phyloP scores from a whole-genome alignment of 345 rosid species.

The Adansonia digitata region DNA sequence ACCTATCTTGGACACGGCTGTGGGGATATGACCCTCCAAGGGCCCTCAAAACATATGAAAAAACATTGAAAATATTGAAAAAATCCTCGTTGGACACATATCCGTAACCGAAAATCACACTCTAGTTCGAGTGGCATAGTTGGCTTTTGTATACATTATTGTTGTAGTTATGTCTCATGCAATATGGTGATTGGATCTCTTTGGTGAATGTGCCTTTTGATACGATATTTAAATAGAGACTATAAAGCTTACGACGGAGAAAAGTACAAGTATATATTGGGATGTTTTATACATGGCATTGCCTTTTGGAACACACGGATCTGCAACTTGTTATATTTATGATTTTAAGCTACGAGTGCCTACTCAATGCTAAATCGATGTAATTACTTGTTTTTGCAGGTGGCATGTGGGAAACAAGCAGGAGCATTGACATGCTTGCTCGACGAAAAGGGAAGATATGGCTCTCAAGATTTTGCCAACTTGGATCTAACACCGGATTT shows the following conservation, averaged over 20 bases:
- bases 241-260: too few relatives aligned
- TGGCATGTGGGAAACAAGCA: slow-evolving; percentile 82
- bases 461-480: slow-evolving; percentile 43
- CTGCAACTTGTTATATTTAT: background rate
- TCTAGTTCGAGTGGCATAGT: too few relatives aligned
- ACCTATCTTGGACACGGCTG: too few relatives aligned
- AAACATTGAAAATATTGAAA: too few relatives aligned
- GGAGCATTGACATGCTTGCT: slow-evolving; percentile 90
- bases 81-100: too few relatives aligned
- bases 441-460: slow-evolving; percentile 69
- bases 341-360: background rate
- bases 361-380: background rate
- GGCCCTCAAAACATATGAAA: too few relatives aligned
- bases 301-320: too few relatives aligned
- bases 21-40: too few relatives aligned
- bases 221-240: background rate
- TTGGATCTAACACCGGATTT: slow-evolving; percentile 64
- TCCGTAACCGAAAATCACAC: too few relatives aligned
- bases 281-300: background rate
- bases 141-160: too few relatives aligned
- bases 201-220: background rate
- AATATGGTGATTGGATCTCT: background rate
- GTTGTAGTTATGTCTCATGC: too few relatives aligned
- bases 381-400: slow-evolving; percentile 34
- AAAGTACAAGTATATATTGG: background rate